phyloP scores from a whole-genome alignment of 192 early-diverging fungal species.

The Coemansia sp. region DNA sequence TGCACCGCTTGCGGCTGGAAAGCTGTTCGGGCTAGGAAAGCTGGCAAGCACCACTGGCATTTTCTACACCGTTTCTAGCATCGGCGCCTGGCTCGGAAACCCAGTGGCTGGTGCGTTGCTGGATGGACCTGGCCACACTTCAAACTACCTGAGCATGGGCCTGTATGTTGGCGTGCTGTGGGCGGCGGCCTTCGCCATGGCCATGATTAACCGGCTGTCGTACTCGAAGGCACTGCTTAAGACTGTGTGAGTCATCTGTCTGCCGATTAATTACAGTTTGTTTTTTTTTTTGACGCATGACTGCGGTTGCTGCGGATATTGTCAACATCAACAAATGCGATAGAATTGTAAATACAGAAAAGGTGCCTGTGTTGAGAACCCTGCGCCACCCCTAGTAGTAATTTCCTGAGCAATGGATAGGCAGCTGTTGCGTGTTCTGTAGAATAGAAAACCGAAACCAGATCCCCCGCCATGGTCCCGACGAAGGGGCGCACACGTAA shows the following conservation, averaged over 20 bases:
- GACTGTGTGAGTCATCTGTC: background rate
- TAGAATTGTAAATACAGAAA: too few species aligned
- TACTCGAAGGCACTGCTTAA: constrained; percentile 21
- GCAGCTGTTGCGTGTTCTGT: too few species aligned
- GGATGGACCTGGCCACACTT: constrained; percentile 30
- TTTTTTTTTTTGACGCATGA: constrained; percentile 8
- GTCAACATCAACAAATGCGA: too few species aligned
- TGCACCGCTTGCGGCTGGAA: constrained; percentile 39
- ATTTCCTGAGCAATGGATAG: too few species aligned
- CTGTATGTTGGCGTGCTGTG: constrained; percentile 47
- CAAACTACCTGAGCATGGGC: constrained; percentile 35
- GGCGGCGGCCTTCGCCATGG: constrained; percentile 23
- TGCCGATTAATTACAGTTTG: background rate
- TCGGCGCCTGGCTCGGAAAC: constrained; percentile 46
- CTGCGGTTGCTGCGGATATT: too few species aligned
- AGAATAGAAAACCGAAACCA: too few species aligned
- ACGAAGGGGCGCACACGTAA: too few species aligned
- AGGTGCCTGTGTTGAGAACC: too few species aligned
- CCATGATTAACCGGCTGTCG: constrained; percentile 27
- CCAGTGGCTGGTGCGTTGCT: constrained; percentile 43
- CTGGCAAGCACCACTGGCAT: constrained; percentile 45
- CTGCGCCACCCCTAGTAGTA: too few species aligned
- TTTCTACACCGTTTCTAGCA: constrained; percentile 41
- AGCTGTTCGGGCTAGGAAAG: constrained; percentile 45
- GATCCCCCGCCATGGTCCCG: too few species aligned